Evolutionary conservation across 2,329 filamentous ascomycete genomes (phyloP), one percentile per base, ranked within the genome.

Genomic region (Raffaelea albimanens): DNA sequence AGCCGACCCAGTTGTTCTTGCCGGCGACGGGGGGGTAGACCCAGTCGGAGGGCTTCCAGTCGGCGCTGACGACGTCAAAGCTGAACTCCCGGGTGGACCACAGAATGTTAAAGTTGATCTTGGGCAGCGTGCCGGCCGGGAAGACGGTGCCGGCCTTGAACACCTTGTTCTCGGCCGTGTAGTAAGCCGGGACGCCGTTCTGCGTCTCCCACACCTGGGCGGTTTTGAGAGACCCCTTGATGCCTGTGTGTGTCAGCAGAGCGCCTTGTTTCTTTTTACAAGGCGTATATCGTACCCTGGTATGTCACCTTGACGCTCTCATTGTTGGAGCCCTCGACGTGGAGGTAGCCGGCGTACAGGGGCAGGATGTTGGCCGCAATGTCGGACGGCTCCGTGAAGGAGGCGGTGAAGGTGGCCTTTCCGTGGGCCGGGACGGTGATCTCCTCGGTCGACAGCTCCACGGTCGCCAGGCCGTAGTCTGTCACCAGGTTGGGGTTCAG

Each of bases 301-400:
- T 34, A 34, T 9, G 31, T 34, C 31, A 34, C 31, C 31, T 34
- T 34, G 31, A 16, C 16, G 31, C 10, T 34, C 31, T 34, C 31
- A 34, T 34, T 34, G 31, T 34, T 34, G 31, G 10, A 10, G 9
- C 31, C 31, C 10, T 9, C 31, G 16, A 34, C 31, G 16, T 34
- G 16, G 31, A 34, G 9, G 31, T 34, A 34, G 31, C 31, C 31
- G 16, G 31, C 31, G 16, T 34, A 34, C 31, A 34, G 31, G 16
- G 31, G 31, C 31, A 34, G 31, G 16, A 34, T 34, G 31, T 34
- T 34, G 31, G 31, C 31, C 9, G 31, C 31, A 34, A 34, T 34
- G 31, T 34, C 31, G 31, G 31, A 34, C 2, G 47, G 43, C 36
- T 45, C 38, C n/a, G 43, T 40, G 20, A 47, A 47, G 3, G 39